These are phyloP conservation scores for Claviceps maximensis DNA, from an alignment of 2,329 filamentous ascomycete genomes.

Conservation along the genomic window DNA sequence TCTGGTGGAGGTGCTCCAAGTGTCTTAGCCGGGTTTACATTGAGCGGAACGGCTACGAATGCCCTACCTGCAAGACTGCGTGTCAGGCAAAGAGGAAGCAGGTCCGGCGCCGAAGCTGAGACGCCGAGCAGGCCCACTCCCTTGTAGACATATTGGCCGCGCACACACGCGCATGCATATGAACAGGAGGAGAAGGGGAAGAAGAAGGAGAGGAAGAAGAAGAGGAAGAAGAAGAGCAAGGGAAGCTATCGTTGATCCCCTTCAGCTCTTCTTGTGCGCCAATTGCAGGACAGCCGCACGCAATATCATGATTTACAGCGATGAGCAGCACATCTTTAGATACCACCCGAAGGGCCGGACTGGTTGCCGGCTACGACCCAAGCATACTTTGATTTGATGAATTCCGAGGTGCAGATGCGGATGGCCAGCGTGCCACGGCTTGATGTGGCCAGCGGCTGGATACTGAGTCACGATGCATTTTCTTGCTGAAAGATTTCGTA, in stretches of 20 bases:
- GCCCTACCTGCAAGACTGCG: conserved; percentile 30
- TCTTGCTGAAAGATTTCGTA: too few relatives aligned
- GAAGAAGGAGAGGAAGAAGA: background rate
- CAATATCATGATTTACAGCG: background rate
- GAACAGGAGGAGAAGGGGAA: background rate
- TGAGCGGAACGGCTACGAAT: conserved; percentile 28
- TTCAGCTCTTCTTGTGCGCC: too few relatives aligned
- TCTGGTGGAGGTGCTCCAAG: conserved; percentile 42
- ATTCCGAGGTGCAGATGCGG: background rate
- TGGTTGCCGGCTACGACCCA: background rate
- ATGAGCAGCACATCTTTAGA: background rate
- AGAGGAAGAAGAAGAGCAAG: background rate
- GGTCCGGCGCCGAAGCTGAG: conserved; percentile 15
- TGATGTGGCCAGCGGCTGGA: background rate
- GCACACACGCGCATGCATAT: background rate
- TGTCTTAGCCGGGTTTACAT: conserved; percentile 35
- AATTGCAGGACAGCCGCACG: background rate
- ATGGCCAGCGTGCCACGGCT: background rate
- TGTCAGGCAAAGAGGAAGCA: conserved; percentile 32
- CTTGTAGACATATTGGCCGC: too few relatives aligned
- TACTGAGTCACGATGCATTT: background rate
- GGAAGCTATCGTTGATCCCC: too few relatives aligned
- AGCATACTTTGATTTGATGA: background rate
- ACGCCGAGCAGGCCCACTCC: too few relatives aligned
- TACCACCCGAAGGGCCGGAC: background rate